Percentiles rank a stretch among this genome's conserved stretches.
Evolutionary conservation across 2,329 filamentous ascomycete species (phyloP).

Genomic region (Dactylonectria macrodidyma): DNA sequence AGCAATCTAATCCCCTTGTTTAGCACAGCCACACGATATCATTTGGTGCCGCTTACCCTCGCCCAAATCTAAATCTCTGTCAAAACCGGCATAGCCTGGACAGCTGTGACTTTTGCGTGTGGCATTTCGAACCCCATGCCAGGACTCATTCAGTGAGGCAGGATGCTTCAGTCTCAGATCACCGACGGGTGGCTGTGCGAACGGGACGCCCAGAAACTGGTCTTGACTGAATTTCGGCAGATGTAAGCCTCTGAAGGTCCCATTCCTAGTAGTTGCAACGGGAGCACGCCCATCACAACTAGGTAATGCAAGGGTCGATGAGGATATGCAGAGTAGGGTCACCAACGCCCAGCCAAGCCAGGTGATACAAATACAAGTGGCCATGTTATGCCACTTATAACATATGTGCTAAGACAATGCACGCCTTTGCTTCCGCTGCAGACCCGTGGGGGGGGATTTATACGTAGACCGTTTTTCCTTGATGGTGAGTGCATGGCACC

Average conservation of each 20-base stretch:
- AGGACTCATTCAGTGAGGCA: background rate
- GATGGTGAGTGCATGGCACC: background rate
- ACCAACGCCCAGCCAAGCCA: background rate
- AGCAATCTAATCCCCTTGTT: too few relatives aligned
- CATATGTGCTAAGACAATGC: background rate
- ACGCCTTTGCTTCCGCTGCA: background rate
- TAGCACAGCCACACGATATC: too few relatives aligned
- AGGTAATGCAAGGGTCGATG: background rate
- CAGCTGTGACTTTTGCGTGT: background rate
- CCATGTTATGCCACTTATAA: background rate
- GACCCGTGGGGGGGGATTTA: background rate
- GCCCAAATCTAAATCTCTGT: too few relatives aligned
- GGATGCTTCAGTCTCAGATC: background rate
- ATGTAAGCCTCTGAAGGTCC: background rate
- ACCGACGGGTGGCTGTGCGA: background rate
- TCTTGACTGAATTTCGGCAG: background rate
- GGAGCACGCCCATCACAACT: background rate
- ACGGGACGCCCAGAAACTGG: background rate
- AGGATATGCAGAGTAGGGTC: background rate
- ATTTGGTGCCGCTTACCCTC: too few relatives aligned
- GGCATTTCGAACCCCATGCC: background rate
- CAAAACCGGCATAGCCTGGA: too few relatives aligned
- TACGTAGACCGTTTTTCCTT: background rate
- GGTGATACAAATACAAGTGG: background rate
- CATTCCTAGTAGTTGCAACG: background rate